Conservation (phyloP, 2,329 filamentous ascomycete species). For the Thielaviopsis punctulata region DNA sequence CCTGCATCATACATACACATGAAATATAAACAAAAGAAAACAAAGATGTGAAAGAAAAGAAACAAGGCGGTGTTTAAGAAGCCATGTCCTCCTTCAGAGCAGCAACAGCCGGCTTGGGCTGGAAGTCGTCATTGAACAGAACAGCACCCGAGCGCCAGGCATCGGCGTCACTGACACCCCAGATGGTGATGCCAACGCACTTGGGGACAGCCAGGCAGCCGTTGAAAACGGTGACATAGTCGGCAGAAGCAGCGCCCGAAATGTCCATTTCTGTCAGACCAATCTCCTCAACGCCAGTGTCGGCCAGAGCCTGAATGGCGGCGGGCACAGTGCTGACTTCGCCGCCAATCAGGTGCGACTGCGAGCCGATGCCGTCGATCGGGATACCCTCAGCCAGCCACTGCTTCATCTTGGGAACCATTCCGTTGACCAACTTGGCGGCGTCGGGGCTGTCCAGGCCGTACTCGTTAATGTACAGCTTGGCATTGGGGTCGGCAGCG, state of each 20-base stretch:
- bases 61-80: neutral
- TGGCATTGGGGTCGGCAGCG: slow-evolving; percentile 28
- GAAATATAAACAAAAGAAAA: slow-evolving; percentile 1
- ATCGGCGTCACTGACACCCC: neutral
- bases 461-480: slow-evolving; percentile 37
- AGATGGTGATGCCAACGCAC: neutral
- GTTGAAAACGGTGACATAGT: slow-evolving; percentile 24
- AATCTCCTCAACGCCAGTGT: slow-evolving; percentile 27
- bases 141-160: slow-evolving; percentile 26
- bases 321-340: slow-evolving; percentile 25
- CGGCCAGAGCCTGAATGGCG: slow-evolving; percentile 25
- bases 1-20: neutral
- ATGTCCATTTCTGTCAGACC: slow-evolving; percentile 38
- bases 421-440: slow-evolving; percentile 19
- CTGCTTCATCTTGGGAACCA: slow-evolving; percentile 26
- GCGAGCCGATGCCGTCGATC: slow-evolving; percentile 35
- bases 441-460: slow-evolving; percentile 28
- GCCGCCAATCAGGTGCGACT: slow-evolving; percentile 26
- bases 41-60: neutral
- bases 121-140: slow-evolving; percentile 34
- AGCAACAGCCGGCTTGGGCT: slow-evolving; percentile 24
- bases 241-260: slow-evolving; percentile 26
- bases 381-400: slow-evolving; percentile 23
- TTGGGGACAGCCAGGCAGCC: slow-evolving; percentile 16
- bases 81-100: slow-evolving; percentile 18